These are phyloP conservation scores for Ambrosia hybrid DNA, from an alignment of 140 eudicot species.

Conservation along the genomic window DNA sequence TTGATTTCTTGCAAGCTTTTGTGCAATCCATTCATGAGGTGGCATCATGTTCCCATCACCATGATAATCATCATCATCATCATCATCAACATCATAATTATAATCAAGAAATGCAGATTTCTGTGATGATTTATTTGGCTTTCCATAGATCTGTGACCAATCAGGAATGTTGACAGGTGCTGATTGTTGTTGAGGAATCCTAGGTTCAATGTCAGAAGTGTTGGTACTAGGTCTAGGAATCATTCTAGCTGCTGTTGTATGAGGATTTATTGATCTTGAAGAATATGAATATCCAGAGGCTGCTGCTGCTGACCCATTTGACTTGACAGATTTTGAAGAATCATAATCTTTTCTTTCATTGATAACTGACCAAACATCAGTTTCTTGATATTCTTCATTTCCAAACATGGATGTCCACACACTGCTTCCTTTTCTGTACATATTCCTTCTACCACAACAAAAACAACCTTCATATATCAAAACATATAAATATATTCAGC, in stretches of 20 bases:
- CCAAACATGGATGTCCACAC: slow-evolving; percentile 57
- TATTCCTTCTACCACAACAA: slow-evolving; percentile 12
- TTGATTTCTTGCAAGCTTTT: slow-evolving; percentile 66
- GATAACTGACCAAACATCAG: slow-evolving; percentile 61
- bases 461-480: slow-evolving; percentile 7
- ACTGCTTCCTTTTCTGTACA: slow-evolving; percentile 62
- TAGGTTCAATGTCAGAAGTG: slow-evolving; percentile 31
- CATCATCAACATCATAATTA: slow-evolving; percentile 37
- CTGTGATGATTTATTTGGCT: no score
- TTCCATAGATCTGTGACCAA: slow-evolving; percentile 81
- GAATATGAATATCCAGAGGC: slow-evolving; percentile 16
- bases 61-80: slow-evolving; percentile 21
- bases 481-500: slow-evolving; percentile 23
- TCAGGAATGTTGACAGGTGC: slow-evolving; percentile 81
- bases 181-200: slow-evolving; percentile 50
- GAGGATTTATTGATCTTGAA: slow-evolving; percentile 31
- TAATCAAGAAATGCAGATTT: slow-evolving; percentile 41
- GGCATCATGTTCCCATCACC: slow-evolving; percentile 52
- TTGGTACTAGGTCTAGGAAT: slow-evolving; percentile 47
- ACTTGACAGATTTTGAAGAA: slow-evolving; percentile 22
- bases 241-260: slow-evolving; percentile 56
- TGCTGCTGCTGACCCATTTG: slow-evolving; percentile 31
- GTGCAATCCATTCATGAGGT: slow-evolving; percentile 88
- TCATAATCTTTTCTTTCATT: slow-evolving; percentile 33
- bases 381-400: slow-evolving; percentile 63